Percentiles rank a stretch among this genome's conserved stretches.
Evolutionary conservation across 1,284 basidiomycete genomes (phyloP).

Genomic region (Fomitopsis betulina): DNA sequence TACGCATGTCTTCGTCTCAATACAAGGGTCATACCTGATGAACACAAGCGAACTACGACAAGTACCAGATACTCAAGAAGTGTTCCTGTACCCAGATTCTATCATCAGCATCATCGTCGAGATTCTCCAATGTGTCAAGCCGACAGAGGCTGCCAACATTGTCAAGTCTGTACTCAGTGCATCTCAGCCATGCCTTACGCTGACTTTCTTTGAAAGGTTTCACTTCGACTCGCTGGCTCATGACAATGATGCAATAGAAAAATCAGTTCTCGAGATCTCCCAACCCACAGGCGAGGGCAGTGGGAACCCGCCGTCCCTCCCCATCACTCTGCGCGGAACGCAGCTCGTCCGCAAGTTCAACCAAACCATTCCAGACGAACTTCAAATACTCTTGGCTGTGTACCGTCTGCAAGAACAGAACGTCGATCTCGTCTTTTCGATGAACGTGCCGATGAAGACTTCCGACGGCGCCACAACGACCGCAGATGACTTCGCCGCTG

Average conservation of each 20-base stretch:
- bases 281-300: constrained; percentile 38
- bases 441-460: constrained; percentile 65
- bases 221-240: constrained; percentile 92
- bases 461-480: constrained; percentile 40
- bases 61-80: constrained; percentile 97
- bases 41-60: constrained; percentile 76
- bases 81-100: constrained; percentile 73
- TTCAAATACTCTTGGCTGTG: constrained; percentile 75
- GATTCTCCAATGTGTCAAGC: constrained; percentile 72
- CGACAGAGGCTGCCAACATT: constrained; percentile 54
- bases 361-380: constrained; percentile 50
- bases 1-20: constrained; percentile 37
- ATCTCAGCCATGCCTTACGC: background rate
- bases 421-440: constrained; percentile 78
- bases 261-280: constrained; percentile 35
- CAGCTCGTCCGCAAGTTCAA: constrained; percentile 83
- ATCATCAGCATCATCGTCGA: constrained; percentile 84
- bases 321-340: constrained; percentile 59
- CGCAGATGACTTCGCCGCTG: constrained; percentile 32
- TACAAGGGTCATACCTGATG: background rate
- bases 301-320: constrained; percentile 41
- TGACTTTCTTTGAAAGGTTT: constrained; percentile 47
- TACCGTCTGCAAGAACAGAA: constrained; percentile 70
- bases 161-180: constrained; percentile 48
- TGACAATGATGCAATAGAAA: constrained; percentile 78